Conservation (phyloP, 345 rosid genomes). For the Gossypium herbaceum region DNA sequence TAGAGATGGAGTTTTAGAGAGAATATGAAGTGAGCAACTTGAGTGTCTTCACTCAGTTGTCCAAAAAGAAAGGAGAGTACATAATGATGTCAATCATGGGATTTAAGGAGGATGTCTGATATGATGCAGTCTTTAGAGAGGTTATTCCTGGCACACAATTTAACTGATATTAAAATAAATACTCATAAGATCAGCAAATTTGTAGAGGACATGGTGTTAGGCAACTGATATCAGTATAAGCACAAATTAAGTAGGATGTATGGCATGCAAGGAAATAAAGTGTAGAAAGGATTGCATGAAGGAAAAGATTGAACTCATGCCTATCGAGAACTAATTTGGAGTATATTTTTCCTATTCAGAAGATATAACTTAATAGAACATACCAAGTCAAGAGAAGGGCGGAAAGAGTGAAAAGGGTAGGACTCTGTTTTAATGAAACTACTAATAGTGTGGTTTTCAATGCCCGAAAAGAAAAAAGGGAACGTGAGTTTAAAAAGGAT, state of each 20-base stretch:
- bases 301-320: neutral
- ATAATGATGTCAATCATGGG: neutral
- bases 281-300: neutral
- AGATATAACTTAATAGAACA: neutral
- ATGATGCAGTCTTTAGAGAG: neutral
- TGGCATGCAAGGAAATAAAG: neutral
- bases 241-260: neutral
- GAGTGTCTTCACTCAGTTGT: neutral
- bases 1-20: neutral
- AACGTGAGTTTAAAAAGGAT: neutral
- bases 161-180: neutral
- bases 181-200: neutral
- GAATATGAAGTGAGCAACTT: neutral
- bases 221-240: neutral
- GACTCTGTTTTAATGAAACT: neutral
- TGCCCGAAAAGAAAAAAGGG: neutral
- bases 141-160: neutral
- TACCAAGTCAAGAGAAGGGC: neutral
- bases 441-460: neutral
- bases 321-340: slow-evolving; percentile 1
- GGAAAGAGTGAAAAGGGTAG: neutral
- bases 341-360: neutral
- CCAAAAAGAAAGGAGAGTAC: neutral
- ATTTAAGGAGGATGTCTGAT: neutral
- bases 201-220: neutral